Base-by-base conservation (phyloP, 2,329 filamentous ascomycete species). In the Penicillium verrucosum region DNA sequence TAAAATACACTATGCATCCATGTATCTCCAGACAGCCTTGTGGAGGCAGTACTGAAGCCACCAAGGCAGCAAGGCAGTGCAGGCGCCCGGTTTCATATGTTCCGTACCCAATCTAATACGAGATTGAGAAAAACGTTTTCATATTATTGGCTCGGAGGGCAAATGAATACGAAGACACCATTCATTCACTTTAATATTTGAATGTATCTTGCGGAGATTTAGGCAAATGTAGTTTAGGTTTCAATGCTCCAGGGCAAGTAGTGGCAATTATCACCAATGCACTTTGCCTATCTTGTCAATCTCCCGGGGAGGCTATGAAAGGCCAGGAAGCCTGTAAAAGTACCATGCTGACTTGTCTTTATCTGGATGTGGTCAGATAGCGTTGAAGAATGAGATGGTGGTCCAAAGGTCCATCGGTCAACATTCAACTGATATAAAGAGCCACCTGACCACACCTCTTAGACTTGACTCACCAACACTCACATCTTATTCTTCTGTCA, bases 31-130 rank as follows among this genome's bases (percentile, higher is more conserved):
- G 9, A 25, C 36, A 47, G 44, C 44, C 44, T 47, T 37, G 46
- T 21, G 40, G 34, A 25, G 34, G 32, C 25, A 37, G 21, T 34
- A 42, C 16, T 42, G 23, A 18, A 41, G 40, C 51, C 44, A 46
- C 40, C 10, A n/a, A 47, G 30, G 44, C 30, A 47, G 30, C 5
- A 14, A 52, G 48, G 54, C 54, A 56, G 54, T 56, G 53, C 41
- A 51, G 23, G 18, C 25, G 47, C 53, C 53, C 40, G 41, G 27
- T 36, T 56, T 40, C 41, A 42, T 47, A 42, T 34, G 2, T 34
- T 46, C 12, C 34, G 21, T 10, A 9, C 32, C 51, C 42, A 46
- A 43, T 38, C 51, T 30, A 29, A 16, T 42, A 36, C 48, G 10
- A 18, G 7, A 18, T 23, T 25, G 12, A 42, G 34, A 5, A 29